These are phyloP conservation scores for Stemphylium beticola DNA, from an alignment of 2,329 filamentous ascomycete genomes.

Conservation along the genomic window DNA sequence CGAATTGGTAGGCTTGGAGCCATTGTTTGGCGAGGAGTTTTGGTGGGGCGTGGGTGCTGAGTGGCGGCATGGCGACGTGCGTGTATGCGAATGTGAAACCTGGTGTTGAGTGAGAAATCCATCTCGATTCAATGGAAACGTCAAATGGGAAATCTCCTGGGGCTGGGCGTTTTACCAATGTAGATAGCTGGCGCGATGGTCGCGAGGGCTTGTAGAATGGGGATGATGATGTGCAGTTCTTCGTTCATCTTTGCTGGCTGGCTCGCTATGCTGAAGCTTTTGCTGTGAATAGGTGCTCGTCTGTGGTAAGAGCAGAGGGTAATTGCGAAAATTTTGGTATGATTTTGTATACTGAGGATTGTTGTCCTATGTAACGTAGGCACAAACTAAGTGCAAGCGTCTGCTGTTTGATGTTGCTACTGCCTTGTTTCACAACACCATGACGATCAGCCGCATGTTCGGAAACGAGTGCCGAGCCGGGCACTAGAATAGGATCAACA, in stretches of 20 bases:
- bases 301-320: too few relatives aligned
- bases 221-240: background rate
- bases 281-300: too few relatives aligned
- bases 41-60: conserved; percentile 40
- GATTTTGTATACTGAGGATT: too few relatives aligned
- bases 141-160: too few relatives aligned
- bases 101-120: background rate
- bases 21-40: conserved; percentile 49
- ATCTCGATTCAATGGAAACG: too few relatives aligned
- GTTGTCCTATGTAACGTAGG: too few relatives aligned
- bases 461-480: background rate
- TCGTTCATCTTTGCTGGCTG: background rate
- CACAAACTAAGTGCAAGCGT: too few relatives aligned
- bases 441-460: background rate
- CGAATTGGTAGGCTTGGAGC: conserved; percentile 49
- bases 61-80: conserved; percentile 45
- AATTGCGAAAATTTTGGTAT: too few relatives aligned
- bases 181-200: conserved; percentile 34
- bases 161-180: too few relatives aligned
- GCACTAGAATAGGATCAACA: background rate
- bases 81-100: conserved; percentile 44
- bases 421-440: background rate
- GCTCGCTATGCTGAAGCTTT: too few relatives aligned
- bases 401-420: background rate
- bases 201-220: conserved; percentile 25